Conservation (phyloP, 2,329 filamentous ascomycete genomes). For the Bipolaris zeicola region DNA sequence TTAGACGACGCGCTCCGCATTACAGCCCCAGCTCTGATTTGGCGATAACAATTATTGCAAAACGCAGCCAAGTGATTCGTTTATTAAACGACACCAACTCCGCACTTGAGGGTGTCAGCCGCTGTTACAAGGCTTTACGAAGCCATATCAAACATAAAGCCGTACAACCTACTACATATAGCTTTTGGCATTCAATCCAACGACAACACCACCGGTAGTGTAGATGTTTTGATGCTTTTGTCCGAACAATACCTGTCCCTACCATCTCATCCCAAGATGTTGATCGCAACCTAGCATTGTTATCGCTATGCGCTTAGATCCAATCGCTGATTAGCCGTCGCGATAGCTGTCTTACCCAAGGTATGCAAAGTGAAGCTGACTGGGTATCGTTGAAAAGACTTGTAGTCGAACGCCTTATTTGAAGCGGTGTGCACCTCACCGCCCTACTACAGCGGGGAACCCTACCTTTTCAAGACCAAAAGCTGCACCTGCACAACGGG, state of each 20-base stretch:
- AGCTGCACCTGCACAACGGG: not conserved
- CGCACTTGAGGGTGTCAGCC: not conserved
- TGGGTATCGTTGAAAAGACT: not conserved
- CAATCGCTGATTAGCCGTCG: not conserved
- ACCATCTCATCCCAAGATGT: not conserved
- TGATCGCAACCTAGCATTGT: not conserved
- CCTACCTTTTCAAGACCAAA: slow-evolving; percentile 1
- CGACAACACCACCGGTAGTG: not conserved
- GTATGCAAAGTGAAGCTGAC: not conserved
- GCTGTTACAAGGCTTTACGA: not conserved
- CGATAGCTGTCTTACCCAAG: not conserved
- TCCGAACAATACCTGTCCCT: not conserved
- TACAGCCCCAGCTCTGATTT: not conserved
- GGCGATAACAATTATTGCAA: not conserved
- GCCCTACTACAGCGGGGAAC: not conserved
- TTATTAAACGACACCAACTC: not conserved
- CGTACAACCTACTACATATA: not conserved
- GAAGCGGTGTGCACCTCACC: not conserved
- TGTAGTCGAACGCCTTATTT: not conserved
- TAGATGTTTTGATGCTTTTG: not conserved
- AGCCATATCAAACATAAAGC: not conserved
- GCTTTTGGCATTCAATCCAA: too few species aligned
- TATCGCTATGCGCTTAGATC: not conserved
- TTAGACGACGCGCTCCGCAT: not conserved
- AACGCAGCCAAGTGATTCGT: not conserved